Evolutionary conservation across 2,329 filamentous ascomycete species (phyloP).

Genomic region (Gremmenia infestans): DNA sequence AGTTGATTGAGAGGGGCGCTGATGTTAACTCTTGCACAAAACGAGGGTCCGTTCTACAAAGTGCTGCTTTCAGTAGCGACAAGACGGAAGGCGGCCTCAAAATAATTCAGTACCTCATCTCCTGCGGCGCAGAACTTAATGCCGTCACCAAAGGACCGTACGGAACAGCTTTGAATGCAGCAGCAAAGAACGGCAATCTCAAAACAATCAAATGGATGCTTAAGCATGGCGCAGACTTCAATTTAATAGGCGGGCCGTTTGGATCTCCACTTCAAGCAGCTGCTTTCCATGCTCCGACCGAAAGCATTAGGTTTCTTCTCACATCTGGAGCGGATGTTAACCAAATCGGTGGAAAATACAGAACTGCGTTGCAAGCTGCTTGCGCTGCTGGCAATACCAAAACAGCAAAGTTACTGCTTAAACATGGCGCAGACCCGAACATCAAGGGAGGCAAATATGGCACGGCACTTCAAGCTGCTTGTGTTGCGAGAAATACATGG

Average conservation of each 20-base stretch:
- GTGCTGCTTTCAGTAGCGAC: neutral
- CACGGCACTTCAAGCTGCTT: conserved; percentile 5
- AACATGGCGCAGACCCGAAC: conserved; percentile 1
- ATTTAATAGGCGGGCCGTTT: neutral
- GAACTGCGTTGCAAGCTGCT: conserved; percentile 3
- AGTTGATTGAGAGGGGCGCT: neutral
- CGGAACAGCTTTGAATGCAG: conserved; percentile 3
- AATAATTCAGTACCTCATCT: neutral
- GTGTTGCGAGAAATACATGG: neutral
- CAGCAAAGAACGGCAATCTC: neutral
- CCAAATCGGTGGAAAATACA: neutral
- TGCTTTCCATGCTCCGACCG: neutral
- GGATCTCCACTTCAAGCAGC: conserved; percentile 4
- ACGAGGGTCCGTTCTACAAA: neutral
- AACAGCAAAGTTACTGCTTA: neutral
- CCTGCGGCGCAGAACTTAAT: neutral
- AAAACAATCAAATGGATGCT: neutral
- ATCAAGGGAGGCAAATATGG: neutral
- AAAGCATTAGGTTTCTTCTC: neutral
- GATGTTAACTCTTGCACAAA: neutral
- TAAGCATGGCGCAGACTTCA: neutral
- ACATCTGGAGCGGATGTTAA: conserved; percentile 6
- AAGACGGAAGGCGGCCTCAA: neutral
- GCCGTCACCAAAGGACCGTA: neutral
- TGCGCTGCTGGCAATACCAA: neutral